These are phyloP conservation scores for Carex scoparia DNA, from an alignment of 176 grass and related monocot genomes.

Conservation along the genomic window DNA sequence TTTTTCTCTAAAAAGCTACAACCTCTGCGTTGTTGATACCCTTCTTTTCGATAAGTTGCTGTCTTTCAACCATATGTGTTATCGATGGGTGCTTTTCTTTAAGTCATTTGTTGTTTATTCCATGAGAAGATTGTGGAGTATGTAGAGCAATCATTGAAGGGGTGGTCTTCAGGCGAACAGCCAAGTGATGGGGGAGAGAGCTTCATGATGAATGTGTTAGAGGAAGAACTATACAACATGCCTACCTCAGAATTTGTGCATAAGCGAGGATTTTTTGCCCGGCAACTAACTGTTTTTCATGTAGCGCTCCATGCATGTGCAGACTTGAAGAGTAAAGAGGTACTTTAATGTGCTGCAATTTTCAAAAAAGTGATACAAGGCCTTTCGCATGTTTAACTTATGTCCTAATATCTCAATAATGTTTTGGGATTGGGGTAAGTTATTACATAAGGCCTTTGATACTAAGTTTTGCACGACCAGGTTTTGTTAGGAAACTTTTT, in stretches of 20 bases:
- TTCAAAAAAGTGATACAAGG: not conserved
- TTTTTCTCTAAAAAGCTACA: not conserved
- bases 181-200: slow-evolving; percentile 72
- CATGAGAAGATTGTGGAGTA: slow-evolving; percentile 79
- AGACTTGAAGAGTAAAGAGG: slow-evolving; percentile 85
- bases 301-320: slow-evolving; percentile 89
- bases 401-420: slow-evolving; percentile 11
- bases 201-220: slow-evolving; percentile 98
- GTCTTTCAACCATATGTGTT: not conserved
- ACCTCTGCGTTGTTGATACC: not conserved
- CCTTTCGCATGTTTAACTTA: not conserved
- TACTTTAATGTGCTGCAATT: slow-evolving; percentile 19
- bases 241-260: slow-evolving; percentile 86
- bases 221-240: slow-evolving; percentile 93
- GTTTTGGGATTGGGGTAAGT: not conserved
- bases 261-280: slow-evolving; percentile 60
- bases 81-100: not conserved
- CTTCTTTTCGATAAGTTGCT: not conserved
- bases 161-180: slow-evolving; percentile 80
- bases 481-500: not conserved
- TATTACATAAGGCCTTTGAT: not conserved
- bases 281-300: slow-evolving; percentile 79
- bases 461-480: not conserved
- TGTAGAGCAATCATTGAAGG: slow-evolving; percentile 81
- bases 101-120: slow-evolving; percentile 13